A percentile compares a stretch with the other conserved stretches of the same genome.
Conservation (phyloP, 768 basidiomycete genomes). For the Rhodotorula sphaerocarpa region DNA sequence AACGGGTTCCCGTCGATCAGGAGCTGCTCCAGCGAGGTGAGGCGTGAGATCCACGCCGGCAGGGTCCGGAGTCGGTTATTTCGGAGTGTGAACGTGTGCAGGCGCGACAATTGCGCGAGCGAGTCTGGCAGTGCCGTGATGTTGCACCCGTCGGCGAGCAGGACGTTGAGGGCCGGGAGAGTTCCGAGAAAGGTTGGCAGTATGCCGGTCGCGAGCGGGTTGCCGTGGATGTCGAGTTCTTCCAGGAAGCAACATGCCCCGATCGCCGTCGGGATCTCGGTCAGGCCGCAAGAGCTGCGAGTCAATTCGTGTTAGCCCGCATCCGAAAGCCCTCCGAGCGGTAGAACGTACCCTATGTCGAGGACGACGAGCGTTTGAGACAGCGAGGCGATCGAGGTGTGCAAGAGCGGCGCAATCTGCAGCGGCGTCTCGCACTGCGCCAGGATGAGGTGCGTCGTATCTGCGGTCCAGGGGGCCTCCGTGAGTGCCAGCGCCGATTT, state of each 20-base stretch:
- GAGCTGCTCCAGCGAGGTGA: conserved; percentile 69
- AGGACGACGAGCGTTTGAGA: conserved; percentile 72
- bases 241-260: conserved; percentile 73
- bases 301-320: no score
- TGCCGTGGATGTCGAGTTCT: conserved; percentile 86
- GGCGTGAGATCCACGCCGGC: conserved; percentile 88
- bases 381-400: conserved; percentile 62
- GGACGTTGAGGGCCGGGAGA: conserved; percentile 66
- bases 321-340: no score
- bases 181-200: conserved; percentile 80
- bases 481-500: not conserved
- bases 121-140: conserved; percentile 66
- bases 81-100: conserved; percentile 83
- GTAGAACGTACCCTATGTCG: conserved; percentile 65
- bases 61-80: conserved; percentile 78
- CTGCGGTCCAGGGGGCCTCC: conserved; percentile 47
- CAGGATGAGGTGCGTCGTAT: conserved; percentile 86
- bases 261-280: conserved; percentile 64
- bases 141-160: conserved; percentile 87
- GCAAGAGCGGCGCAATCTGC: conserved; percentile 66
- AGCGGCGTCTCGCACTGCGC: conserved; percentile 71
- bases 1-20: conserved; percentile 95
- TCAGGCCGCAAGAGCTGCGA: conserved; percentile 48
- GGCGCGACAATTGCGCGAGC: conserved; percentile 61
- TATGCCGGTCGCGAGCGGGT: conserved; percentile 63